Base-by-base conservation (phyloP, 441 rosid genomes). In the Macaranga tanarius region DNA sequence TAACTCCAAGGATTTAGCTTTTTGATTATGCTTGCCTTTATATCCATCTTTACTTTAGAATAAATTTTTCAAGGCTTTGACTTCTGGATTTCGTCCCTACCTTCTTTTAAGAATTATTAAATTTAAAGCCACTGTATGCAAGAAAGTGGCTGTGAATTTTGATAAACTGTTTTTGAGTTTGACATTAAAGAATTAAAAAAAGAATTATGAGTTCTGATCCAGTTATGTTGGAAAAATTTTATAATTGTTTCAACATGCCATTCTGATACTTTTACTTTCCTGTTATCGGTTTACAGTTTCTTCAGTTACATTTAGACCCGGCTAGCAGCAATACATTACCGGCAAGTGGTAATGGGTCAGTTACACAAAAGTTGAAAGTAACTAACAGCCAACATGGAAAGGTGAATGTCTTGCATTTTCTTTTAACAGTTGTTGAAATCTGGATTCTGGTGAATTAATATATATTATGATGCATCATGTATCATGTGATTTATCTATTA, bases 371-470 rank as follows among this genome's bases (percentile, higher is more conserved):
- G 64, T 84, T 93, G 82, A 86, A 77, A 77, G 92, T 96, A 63
- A 87, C 91, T 48, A 93, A 96, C 85, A 93, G 88, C 84, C 99
- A 92, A 82, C 96, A 96, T 11, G 97, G 97, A 76, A 96, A 92
- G 98, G 99, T 96, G 86, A 31, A 56, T 62, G 20, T 56, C 54
- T 60, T 45, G 22, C 77, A 15, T 65, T 64, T 45, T 52, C 63
- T 47, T 55, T 51, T 28, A 22, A 54, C 2, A 1, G 52, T 65
- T 34, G n/a, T 47, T 31, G 13, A 22, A 31, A 58, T 44, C 38
- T 38, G 25, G 34, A 50, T 52, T 44, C 67, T 25, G n/a, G 48
- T 48, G n/a, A 9, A 50, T 16, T n/a, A 50, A 13, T n/a, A 13
- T n/a, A 1, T 8, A 10, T 15, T 55, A 22, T 31, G 5, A 31